Conservation (phyloP, 23 red algal genomes). For the Pyropia haitanensis region DNA sequence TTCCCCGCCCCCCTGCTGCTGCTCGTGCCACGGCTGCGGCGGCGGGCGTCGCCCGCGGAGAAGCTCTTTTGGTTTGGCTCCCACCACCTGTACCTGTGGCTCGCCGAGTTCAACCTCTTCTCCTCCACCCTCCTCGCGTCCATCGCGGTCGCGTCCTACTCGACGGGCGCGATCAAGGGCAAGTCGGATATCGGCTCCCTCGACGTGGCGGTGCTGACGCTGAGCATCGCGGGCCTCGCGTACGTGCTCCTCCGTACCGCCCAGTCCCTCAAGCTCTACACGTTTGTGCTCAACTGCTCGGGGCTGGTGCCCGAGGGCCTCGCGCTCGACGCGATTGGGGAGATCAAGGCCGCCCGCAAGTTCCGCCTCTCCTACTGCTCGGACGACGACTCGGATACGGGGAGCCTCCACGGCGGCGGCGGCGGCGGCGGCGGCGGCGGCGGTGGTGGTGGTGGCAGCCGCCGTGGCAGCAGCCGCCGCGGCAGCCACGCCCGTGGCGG, state of each 20-base stretch:
- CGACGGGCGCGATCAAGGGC: background rate
- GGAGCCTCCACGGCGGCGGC: background rate
- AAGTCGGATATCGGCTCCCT: background rate
- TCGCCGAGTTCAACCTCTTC: background rate
- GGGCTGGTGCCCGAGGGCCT: background rate
- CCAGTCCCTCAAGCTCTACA: background rate
- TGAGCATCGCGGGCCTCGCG: background rate
- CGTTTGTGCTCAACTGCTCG: constrained; percentile 3
- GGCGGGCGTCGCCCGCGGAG: background rate
- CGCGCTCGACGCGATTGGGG: background rate
- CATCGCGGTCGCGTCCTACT: background rate
- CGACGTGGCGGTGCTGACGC: background rate
- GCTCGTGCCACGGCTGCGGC: background rate
- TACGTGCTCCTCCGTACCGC: constrained; percentile 1
- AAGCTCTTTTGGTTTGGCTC: constrained; percentile 1
- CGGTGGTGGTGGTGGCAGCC: too few relatives aligned
- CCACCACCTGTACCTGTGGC: background rate
- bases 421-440: too few relatives aligned
- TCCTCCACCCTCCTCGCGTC: background rate
- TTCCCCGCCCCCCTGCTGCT: background rate
- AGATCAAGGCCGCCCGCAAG: background rate
- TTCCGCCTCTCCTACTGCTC: too few relatives aligned
- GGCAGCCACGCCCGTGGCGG: background rate
- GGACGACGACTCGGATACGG: background rate
- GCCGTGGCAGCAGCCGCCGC: background rate